These are phyloP conservation scores for Ogataea nonfermentans DNA, from an alignment of 805 yeast species.

Conservation along the genomic window DNA sequence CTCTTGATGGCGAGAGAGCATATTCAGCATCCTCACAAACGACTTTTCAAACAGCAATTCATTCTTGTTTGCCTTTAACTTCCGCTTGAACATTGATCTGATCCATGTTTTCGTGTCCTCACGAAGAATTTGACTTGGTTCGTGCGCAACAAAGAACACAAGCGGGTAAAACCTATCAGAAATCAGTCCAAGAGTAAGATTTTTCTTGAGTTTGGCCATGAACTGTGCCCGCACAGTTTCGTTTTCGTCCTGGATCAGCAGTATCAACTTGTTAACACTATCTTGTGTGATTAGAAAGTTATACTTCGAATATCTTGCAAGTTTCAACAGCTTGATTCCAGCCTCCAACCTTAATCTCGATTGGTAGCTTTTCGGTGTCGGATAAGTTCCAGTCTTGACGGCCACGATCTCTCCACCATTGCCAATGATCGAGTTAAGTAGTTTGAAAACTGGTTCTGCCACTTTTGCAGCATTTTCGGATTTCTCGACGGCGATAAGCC, in stretches of 20 bases:
- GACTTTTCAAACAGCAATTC: slow-evolving; percentile 62
- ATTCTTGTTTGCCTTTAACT: slow-evolving; percentile 27
- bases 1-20: slow-evolving; percentile 73
- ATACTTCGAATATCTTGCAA: slow-evolving; percentile 55
- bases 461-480: slow-evolving; percentile 41
- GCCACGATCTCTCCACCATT: slow-evolving; percentile 76
- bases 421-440: slow-evolving; percentile 62
- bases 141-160: slow-evolving; percentile 73
- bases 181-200: slow-evolving; percentile 48
- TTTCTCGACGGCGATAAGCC: slow-evolving; percentile 39
- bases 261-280: slow-evolving; percentile 51
- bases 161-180: slow-evolving; percentile 67
- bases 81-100: slow-evolving; percentile 49
- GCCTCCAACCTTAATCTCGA: slow-evolving; percentile 65
- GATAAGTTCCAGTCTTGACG: slow-evolving; percentile 40
- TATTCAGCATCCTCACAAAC: slow-evolving; percentile 64
- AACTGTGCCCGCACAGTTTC: slow-evolving; percentile 54
- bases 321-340: slow-evolving; percentile 60
- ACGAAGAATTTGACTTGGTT: slow-evolving; percentile 55
- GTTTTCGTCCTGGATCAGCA: slow-evolving; percentile 67
- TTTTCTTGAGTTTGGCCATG: slow-evolving; percentile 47
- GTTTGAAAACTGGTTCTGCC: slow-evolving; percentile 63
- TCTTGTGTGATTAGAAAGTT: slow-evolving; percentile 51
- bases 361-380: slow-evolving; percentile 65
- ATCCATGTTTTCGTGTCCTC: slow-evolving; percentile 67